These are phyloP conservation scores for Medicago ruthenica DNA, from an alignment of 306 rosid genomes.

Conservation along the genomic window DNA sequence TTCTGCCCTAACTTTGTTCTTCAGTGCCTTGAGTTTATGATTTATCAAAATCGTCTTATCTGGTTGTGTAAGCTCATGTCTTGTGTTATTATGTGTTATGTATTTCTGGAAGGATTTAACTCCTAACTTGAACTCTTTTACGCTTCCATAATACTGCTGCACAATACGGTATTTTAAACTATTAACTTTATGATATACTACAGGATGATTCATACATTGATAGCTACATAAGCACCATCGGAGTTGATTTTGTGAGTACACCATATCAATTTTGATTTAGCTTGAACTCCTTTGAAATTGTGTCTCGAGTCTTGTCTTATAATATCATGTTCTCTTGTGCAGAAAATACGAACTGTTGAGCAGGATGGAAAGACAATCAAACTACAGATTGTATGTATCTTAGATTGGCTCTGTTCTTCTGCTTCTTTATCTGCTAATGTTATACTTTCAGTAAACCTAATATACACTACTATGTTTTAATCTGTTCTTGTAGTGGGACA, in stretches of 20 bases:
- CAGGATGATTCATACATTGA: constrained; percentile 98
- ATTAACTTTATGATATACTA: constrained; percentile 31
- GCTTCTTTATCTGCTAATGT: constrained; percentile 19
- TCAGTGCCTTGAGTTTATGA: constrained; percentile 9
- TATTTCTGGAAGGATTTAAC: neutral
- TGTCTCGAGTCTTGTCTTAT: constrained; percentile 14
- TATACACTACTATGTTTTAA: constrained; percentile 10
- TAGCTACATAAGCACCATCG: constrained; percentile 98
- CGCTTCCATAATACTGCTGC: constrained; percentile 27
- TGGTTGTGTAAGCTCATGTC: constrained; percentile 8
- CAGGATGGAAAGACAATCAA: constrained; percentile 68
- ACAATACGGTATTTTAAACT: constrained; percentile 25
- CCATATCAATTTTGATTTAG: constrained; percentile 6
- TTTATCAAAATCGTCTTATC: constrained; percentile 3
- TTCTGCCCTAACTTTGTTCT: neutral
- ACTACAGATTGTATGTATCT: constrained; percentile 63
- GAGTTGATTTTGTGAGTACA: constrained; percentile 95
- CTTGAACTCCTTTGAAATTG: constrained; percentile 42
- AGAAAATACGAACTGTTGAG: constrained; percentile 67
- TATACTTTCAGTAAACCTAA: constrained; percentile 26
- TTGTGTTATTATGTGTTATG: constrained; percentile 12
- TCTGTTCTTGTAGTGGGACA: constrained; percentile 60
- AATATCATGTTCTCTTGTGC: constrained; percentile 37
- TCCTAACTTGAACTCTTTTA: neutral
- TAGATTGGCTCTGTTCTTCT: constrained; percentile 30